phyloP scores from a whole-genome alignment of 768 basidiomycete species.

The Rubroboletus pulcherrimus region DNA sequence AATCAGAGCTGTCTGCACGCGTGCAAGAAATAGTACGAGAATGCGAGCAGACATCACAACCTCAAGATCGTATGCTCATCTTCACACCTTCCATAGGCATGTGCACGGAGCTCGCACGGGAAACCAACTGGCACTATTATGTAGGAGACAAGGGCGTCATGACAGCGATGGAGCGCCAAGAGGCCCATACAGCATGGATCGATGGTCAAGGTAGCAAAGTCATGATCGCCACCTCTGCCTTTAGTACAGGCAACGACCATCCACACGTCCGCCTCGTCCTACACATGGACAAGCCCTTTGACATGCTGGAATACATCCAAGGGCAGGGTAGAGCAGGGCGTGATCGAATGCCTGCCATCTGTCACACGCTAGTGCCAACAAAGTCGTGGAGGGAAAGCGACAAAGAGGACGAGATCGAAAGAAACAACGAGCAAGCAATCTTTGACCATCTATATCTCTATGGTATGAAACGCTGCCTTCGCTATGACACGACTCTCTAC shows the following conservation, averaged over 20 bases:
- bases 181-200: conserved; percentile 8
- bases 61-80: background rate
- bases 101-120: background rate
- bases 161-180: background rate
- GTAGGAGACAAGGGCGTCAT: conserved; percentile 6
- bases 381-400: background rate
- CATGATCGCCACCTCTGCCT: conserved; percentile 23
- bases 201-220: background rate
- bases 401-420: background rate
- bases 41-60: accelerated
- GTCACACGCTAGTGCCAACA: background rate
- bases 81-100: conserved; percentile 5
- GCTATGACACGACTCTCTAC: background rate
- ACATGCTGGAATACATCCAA: conserved; percentile 22
- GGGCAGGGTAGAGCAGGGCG: conserved; percentile 19
- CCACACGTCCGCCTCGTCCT: conserved; percentile 15
- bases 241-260: conserved; percentile 29
- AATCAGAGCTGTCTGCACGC: background rate
- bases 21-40: background rate
- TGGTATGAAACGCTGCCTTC: conserved; percentile 2
- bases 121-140: conserved; percentile 6
- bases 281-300: conserved; percentile 18
- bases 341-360: background rate
- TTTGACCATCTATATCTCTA: background rate
- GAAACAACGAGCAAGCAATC: background rate